Base-by-base conservation (phyloP, 2,329 filamentous ascomycete species). In the Fusarium fujikuroi region DNA sequence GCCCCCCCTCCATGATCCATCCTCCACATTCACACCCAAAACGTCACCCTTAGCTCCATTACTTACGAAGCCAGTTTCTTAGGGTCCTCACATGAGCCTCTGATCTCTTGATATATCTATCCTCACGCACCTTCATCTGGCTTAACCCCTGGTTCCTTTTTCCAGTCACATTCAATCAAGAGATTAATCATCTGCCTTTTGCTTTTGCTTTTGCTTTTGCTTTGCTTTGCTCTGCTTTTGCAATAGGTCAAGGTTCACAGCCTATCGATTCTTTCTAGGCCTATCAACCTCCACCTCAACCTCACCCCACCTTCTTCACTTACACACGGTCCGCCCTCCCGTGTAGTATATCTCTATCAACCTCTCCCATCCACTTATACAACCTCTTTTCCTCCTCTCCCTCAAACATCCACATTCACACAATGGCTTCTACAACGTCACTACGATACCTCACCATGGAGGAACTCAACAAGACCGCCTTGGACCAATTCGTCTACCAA, bases 401-500 rank as follows among this genome's bases (percentile, higher is more conserved):
- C 63, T 18, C 28, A 49, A 34, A 23, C 37, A 28, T 49, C 56
- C 63, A 69, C 66, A 64, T 8, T 43, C 23, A 53, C 69, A 63
- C 65, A 70, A 73, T 76, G 65, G 61, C 72, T 57, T 69, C 73
- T 62, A 69, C 66, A 63, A 85, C 85, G 77, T 85, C 85, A 77
- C 57, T 57, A 69, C 80, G 83, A 81, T 82, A 82, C 69, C 83
- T 89, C 78, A 82, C 82, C 79, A 81, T 83, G 79, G 83, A 83
- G 70, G 87, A 90, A 82, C 87, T 90, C 79, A 95, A 95, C 86
- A 89, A 91, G 81, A 88, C 88, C 60, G 93, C 93, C 56, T 87
- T 96, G 73, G 92, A 95, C 78, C 89, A 93, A 78, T 95, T 96
- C 81, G 89, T 96, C 84, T 93, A 92, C 83, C 88, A 89, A 76